Conservation (phyloP, 495 filamentous ascomycete species). For the Talaromyces trachyspermus region DNA sequence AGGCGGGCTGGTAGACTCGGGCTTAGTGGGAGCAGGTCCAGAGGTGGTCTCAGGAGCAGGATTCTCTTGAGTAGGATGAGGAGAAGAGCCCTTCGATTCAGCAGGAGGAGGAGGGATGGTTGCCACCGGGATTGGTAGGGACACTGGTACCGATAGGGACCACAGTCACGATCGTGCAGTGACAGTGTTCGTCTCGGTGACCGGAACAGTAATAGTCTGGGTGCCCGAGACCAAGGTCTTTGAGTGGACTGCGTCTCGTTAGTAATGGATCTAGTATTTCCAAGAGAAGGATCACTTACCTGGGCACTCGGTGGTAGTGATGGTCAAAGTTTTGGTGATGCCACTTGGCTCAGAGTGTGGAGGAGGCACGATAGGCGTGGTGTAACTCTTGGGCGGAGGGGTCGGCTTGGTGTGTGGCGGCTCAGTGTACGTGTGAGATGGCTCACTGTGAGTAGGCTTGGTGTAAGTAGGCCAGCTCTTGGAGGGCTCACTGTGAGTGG, state of each 20-base stretch:
- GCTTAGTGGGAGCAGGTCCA: neutral
- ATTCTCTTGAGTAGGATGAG: too few species aligned
- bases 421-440: neutral
- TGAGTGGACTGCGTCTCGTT: neutral
- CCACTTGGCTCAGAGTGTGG: neutral
- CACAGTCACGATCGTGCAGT: conserved; percentile 7
- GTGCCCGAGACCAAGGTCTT: conserved; percentile 3
- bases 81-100: too few species aligned
- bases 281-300: neutral
- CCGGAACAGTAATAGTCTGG: conserved; percentile 2
- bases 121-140: neutral
- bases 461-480: neutral
- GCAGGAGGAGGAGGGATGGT: neutral
- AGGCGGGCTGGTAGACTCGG: neutral
- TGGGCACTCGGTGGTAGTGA: conserved; percentile 7
- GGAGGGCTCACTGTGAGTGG: neutral
- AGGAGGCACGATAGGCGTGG: conserved; percentile 7
- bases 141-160: conserved; percentile 2
- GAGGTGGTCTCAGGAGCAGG: neutral
- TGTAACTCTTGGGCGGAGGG: conserved; percentile 7
- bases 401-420: conserved; percentile 1
- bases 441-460: conserved; percentile 1
- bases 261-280: neutral
- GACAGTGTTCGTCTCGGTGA: conserved; percentile 5
- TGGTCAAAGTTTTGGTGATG: conserved; percentile 5